phyloP scores from a whole-genome alignment of 1,139 yeast genomes.

The Yamadazyma songkhlaensis region DNA sequence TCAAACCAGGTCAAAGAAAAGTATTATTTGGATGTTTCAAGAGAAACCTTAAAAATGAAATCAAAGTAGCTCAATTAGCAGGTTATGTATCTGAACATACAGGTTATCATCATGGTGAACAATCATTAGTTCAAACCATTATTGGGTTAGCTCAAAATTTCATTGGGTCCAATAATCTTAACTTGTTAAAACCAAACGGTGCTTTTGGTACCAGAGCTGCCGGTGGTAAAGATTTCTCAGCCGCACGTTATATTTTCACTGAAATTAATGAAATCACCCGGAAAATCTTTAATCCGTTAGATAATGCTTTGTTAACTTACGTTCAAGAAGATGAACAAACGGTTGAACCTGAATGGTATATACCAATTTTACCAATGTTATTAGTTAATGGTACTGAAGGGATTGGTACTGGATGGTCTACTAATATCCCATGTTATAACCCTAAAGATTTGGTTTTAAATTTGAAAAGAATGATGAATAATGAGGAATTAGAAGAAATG shows the following conservation, averaged over 20 bases:
- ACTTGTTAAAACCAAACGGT: constrained; percentile 86
- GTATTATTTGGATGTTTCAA: constrained; percentile 87
- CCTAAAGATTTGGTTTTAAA: constrained; percentile 82
- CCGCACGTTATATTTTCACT: constrained; percentile 95
- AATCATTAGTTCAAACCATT: constrained; percentile 82
- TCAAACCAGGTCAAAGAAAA: constrained; percentile 97
- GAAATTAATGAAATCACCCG: constrained; percentile 76
- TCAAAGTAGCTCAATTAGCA: constrained; percentile 87
- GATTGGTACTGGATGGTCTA: constrained; percentile 99
- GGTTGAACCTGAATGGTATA: constrained; percentile 95
- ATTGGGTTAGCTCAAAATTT: constrained; percentile 94
- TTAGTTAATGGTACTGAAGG: constrained; percentile 97
- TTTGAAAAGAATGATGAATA: constrained; percentile 68
- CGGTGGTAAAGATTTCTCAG: constrained; percentile 99
- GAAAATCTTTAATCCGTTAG: constrained; percentile 73
- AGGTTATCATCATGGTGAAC: constrained; percentile 96
- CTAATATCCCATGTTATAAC: constrained; percentile 86
- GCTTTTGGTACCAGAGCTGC: constrained; percentile 95
- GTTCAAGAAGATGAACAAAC: constrained; percentile 91
- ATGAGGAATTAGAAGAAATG: constrained; percentile 71
- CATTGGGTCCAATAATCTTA: constrained; percentile 88
- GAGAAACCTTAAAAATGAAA: constrained; percentile 71
- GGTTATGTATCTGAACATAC: constrained; percentile 90
- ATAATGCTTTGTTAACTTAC: constrained; percentile 74
- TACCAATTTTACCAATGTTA: constrained; percentile 90